phyloP scores from a whole-genome alignment of 352 stramenopile genomes.

The Phytophthora uliginosa region DNA sequence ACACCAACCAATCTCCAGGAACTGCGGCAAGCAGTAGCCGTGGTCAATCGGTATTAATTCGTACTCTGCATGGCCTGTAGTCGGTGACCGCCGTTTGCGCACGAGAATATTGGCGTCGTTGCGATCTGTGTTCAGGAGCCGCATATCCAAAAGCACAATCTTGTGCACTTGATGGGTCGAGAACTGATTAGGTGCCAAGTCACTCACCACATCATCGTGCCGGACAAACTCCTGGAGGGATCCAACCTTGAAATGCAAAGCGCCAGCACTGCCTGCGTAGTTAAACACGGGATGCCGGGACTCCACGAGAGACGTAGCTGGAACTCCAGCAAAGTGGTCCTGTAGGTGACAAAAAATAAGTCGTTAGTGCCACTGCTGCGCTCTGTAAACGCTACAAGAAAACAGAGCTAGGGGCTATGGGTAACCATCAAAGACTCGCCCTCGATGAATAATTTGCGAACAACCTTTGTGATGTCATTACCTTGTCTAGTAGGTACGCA shows the following conservation, averaged over 20 bases:
- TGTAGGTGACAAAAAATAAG: conserved; percentile 45
- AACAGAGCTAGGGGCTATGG: not conserved
- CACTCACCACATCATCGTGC: conserved; percentile 96
- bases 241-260: conserved; percentile 94
- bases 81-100: conserved; percentile 70
- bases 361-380: not conserved
- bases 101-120: conserved; percentile 99
- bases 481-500: conserved; percentile 97
- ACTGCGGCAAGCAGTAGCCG: conserved; percentile 97
- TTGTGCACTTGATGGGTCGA: conserved; percentile 97
- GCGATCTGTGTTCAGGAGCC: conserved; percentile 98
- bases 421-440: no score
- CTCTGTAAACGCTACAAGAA: not conserved
- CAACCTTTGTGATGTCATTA: conserved; percentile 16
- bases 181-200: conserved; percentile 93
- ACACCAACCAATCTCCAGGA: conserved; percentile 97
- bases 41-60: conserved; percentile 99
- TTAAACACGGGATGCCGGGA: conserved; percentile 84
- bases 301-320: conserved; percentile 84
- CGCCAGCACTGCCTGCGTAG: conserved; percentile 53
- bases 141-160: conserved; percentile 99
- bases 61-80: conserved; percentile 77
- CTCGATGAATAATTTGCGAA: no score
- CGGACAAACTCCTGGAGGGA: conserved; percentile 98
- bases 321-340: conserved; percentile 89